Percentiles rank a stretch among this genome's conserved stretches.
Evolutionary conservation across 2,329 filamentous ascomycete species (phyloP).

Genomic region (Fusarium continuum): DNA sequence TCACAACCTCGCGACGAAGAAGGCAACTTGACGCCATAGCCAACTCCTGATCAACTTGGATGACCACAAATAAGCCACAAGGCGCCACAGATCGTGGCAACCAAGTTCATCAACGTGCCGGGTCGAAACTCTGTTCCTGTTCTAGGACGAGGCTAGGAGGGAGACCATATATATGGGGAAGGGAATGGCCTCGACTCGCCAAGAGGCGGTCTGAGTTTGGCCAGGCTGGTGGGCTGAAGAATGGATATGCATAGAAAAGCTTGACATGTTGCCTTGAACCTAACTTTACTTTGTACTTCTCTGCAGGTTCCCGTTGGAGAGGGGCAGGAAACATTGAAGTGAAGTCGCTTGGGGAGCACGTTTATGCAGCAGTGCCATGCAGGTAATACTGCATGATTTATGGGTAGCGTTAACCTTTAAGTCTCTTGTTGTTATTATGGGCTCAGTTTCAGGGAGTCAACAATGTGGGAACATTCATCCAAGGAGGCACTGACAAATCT

Average conservation of each 20-base stretch:
- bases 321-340: slow-evolving; percentile 15
- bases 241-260: slow-evolving; percentile 15
- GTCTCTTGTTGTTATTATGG: slow-evolving; percentile 1
- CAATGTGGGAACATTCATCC: background rate
- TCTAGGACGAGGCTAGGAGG: slow-evolving; percentile 4
- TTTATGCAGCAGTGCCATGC: slow-evolving; percentile 24
- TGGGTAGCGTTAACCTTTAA: slow-evolving; percentile 9
- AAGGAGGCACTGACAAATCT: background rate
- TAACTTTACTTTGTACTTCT: slow-evolving; percentile 15
- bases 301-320: slow-evolving; percentile 32
- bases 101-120: slow-evolving; percentile 22
- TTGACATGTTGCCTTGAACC: slow-evolving; percentile 12
- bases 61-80: background rate
- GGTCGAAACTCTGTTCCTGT: slow-evolving; percentile 24
- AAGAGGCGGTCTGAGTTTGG: slow-evolving; percentile 17
- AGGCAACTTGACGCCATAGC: slow-evolving; percentile 13
- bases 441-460: slow-evolving; percentile 2
- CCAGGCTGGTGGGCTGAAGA: slow-evolving; percentile 22
- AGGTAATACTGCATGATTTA: slow-evolving; percentile 31
- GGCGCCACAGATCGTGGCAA: slow-evolving; percentile 25
- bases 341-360: slow-evolving; percentile 9
- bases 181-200: slow-evolving; percentile 28
- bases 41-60: background rate
- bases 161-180: slow-evolving; percentile 5
- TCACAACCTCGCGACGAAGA: slow-evolving; percentile 1